These are phyloP conservation scores for Bremia lactucae DNA, from an alignment of 352 stramenopile genomes.

Conservation along the genomic window DNA sequence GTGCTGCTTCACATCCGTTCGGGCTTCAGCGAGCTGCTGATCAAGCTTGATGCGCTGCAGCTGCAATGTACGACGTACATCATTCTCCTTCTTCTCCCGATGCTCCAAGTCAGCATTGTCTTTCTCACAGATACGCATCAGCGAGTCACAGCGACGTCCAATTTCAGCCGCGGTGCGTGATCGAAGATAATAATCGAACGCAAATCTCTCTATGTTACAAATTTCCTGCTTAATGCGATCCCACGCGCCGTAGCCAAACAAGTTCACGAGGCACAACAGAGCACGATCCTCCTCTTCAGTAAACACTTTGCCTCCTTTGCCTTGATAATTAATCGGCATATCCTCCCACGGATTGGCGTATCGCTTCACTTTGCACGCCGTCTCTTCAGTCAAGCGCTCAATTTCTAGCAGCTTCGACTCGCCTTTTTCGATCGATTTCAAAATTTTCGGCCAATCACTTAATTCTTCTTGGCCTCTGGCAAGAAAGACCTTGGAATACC, in stretches of 20 bases:
- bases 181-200: conserved; percentile 99
- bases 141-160: conserved; percentile 88
- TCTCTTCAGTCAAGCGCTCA: conserved; percentile 69
- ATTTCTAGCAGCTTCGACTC: conserved; percentile 84
- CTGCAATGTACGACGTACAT: conserved; percentile 45
- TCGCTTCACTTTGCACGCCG: conserved; percentile 56
- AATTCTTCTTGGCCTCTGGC: conserved; percentile 59
- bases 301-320: conserved; percentile 88
- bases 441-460: conserved; percentile 71
- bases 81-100: conserved; percentile 70
- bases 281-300: conserved; percentile 97
- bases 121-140: conserved; percentile 93
- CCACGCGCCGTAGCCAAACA: conserved; percentile 94
- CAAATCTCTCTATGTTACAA: conserved; percentile 84
- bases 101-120: conserved; percentile 81
- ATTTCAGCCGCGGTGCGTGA: conserved; percentile 92
- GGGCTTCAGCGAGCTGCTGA: conserved; percentile 42
- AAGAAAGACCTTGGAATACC: conserved; percentile 62
- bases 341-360: conserved; percentile 81
- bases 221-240: conserved; percentile 97
- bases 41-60: conserved; percentile 66
- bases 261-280: conserved; percentile 94
- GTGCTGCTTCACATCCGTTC: conserved; percentile 63
- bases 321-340: conserved; percentile 84
- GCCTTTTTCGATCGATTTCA: conserved; percentile 84